These are phyloP conservation scores for Tylopilus rubrobrunneus DNA, from an alignment of 768 basidiomycete species.

Conservation along the genomic window DNA sequence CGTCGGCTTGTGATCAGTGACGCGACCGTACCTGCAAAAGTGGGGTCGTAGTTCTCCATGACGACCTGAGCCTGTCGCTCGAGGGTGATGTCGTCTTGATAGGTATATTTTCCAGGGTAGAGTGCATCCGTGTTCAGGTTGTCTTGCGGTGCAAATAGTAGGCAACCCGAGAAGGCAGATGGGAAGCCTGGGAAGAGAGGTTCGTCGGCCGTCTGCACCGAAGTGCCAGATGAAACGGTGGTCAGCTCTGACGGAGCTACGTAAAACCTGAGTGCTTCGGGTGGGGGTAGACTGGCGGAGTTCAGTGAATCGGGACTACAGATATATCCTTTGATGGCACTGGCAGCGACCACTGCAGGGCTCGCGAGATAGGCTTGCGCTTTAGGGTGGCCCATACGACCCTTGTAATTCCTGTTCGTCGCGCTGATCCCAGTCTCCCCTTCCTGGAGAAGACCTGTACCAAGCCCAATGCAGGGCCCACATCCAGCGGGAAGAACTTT, in stretches of 20 bases:
- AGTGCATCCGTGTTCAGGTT: slow-evolving; percentile 98
- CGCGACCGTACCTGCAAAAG: slow-evolving; percentile 71
- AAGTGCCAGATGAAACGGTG: slow-evolving; percentile 26
- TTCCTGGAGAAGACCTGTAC: slow-evolving; percentile 88
- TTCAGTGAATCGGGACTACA: slow-evolving; percentile 74
- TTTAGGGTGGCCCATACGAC: slow-evolving; percentile 94
- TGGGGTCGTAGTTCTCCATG: slow-evolving; percentile 98
- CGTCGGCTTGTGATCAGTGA: slow-evolving; percentile 35
- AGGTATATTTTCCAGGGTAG: slow-evolving; percentile 98
- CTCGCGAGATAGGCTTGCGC: slow-evolving; percentile 95
- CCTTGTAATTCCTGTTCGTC: slow-evolving; percentile 98
- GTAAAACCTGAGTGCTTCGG: slow-evolving; percentile 55
- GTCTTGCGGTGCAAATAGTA: slow-evolving; percentile 95
- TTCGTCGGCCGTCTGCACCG: slow-evolving; percentile 41
- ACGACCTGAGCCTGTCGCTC: slow-evolving; percentile 92
- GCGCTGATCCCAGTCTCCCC: slow-evolving; percentile 96
- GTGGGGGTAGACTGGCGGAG: slow-evolving; percentile 44
- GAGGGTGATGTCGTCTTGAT: slow-evolving; percentile 98
- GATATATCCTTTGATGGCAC: slow-evolving; percentile 89
- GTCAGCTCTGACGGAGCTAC: slow-evolving; percentile 35
- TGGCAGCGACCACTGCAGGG: slow-evolving; percentile 96
- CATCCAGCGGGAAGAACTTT: slow-evolving; percentile 93
- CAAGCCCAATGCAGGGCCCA: slow-evolving; percentile 97
- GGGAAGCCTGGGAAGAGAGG: slow-evolving; percentile 83
- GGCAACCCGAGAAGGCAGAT: slow-evolving; percentile 68